Conservation (phyloP, 345 rosid species). For the Eucalyptus curtisii region DNA sequence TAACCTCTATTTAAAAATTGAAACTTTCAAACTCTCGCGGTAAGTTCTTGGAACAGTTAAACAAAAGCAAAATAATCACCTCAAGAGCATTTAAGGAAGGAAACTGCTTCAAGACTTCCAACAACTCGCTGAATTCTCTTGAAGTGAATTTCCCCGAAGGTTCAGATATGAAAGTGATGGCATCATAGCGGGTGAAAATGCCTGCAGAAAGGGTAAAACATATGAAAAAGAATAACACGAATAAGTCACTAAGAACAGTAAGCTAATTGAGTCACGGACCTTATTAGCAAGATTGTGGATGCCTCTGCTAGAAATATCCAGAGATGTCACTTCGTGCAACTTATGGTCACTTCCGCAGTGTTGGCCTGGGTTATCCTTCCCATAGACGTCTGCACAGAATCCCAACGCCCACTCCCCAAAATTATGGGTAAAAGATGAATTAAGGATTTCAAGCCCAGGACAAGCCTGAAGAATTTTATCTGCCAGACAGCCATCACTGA, state of each 20-base stretch:
- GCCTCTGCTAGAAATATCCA: constrained; percentile 65
- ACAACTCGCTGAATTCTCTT: constrained; percentile 45
- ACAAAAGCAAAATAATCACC: constrained; percentile 23
- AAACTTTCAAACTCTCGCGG: background rate
- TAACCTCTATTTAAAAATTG: background rate
- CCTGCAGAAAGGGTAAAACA: constrained; percentile 18
- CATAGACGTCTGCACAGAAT: constrained; percentile 56
- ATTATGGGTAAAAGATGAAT: constrained; percentile 56
- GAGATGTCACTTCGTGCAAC: constrained; percentile 48
- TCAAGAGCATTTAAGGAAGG: constrained; percentile 57
- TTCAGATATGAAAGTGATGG: constrained; percentile 56
- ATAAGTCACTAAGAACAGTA: background rate
- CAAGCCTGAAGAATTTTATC: constrained; percentile 47
- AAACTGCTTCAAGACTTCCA: constrained; percentile 53
- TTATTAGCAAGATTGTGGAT: constrained; percentile 58
- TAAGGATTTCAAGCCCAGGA: constrained; percentile 64
- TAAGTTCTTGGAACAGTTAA: background rate
- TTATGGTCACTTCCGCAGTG: constrained; percentile 17
- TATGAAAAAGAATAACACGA: background rate
- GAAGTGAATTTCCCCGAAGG: constrained; percentile 62
- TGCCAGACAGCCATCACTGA: constrained; percentile 34
- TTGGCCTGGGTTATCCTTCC: constrained; percentile 53
- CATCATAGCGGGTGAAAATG: constrained; percentile 51
- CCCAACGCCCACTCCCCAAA: constrained; percentile 87
- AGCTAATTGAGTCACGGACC: constrained; percentile 16